Percentiles rank a stretch among this genome's conserved stretches.
Evolutionary conservation across 31 red algal species (phyloP).

Genomic region (Endocladia muricata): DNA sequence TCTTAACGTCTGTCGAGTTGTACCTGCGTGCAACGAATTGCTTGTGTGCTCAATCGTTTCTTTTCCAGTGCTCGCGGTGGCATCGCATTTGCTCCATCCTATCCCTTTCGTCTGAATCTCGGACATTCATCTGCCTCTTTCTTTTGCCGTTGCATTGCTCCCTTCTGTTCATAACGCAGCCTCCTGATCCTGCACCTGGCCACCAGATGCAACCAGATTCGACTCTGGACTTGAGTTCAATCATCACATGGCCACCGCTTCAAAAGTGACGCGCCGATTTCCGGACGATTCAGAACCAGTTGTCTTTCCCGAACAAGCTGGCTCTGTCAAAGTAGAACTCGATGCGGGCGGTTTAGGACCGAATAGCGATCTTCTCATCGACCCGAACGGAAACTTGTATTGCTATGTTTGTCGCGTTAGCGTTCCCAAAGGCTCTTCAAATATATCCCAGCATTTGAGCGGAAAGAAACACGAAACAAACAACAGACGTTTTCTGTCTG

Average conservation of each 20-base stretch:
- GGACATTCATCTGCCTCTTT: too few species aligned
- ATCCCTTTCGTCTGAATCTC: too few species aligned
- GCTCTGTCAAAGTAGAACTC: background rate
- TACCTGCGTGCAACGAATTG: too few species aligned
- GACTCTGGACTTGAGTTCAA: too few species aligned
- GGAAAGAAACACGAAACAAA: constrained; percentile 53
- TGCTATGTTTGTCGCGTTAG: constrained; percentile 62
- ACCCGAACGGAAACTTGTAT: constrained; percentile 47
- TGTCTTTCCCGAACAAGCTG: constrained; percentile 36
- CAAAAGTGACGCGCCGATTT: constrained; percentile 10
- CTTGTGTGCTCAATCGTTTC: too few species aligned
- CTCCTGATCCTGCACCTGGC: too few species aligned
- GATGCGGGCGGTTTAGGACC: constrained; percentile 14
- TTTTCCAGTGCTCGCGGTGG: too few species aligned
- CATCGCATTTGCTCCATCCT: too few species aligned
- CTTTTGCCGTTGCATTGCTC: too few species aligned
- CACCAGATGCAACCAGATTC: too few species aligned
- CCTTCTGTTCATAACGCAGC: too few species aligned
- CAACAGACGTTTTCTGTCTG: constrained; percentile 3
- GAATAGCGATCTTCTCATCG: constrained; percentile 32
- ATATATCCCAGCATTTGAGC: constrained; percentile 37
- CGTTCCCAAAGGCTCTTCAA: constrained; percentile 32
- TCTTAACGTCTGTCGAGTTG: too few species aligned
- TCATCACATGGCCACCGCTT: background rate
- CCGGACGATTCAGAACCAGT: constrained; percentile 25